phyloP scores from a whole-genome alignment of 495 filamentous ascomycete genomes.

The Elasticomyces elasticus region DNA sequence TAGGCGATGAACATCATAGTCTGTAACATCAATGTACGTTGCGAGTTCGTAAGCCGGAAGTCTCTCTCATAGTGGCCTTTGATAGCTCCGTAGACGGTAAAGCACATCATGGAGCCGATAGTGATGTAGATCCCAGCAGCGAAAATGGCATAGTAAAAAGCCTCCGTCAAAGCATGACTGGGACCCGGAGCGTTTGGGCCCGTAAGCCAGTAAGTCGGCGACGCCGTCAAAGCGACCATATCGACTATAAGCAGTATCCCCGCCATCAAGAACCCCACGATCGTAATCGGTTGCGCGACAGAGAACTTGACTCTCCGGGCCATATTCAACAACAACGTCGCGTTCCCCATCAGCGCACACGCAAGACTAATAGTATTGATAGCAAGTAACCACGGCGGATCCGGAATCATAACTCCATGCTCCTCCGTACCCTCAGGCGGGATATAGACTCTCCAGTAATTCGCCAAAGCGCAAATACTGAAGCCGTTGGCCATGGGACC shows the following conservation, averaged over 20 bases:
- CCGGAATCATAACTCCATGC: constrained; percentile 44
- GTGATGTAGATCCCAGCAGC: constrained; percentile 68
- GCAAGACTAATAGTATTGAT: constrained; percentile 66
- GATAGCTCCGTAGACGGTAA: constrained; percentile 59
- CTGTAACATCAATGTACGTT: constrained; percentile 80
- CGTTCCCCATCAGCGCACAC: constrained; percentile 61
- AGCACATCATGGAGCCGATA: constrained; percentile 56
- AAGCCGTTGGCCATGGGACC: constrained; percentile 78
- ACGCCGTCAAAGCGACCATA: constrained; percentile 41
- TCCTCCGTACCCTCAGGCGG: constrained; percentile 39
- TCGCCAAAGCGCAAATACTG: constrained; percentile 65
- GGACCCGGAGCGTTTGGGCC: background rate
- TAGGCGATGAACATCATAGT: constrained; percentile 72
- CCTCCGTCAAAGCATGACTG: constrained; percentile 52
- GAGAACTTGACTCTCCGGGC: constrained; percentile 51
- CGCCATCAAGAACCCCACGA: constrained; percentile 56
- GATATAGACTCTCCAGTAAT: constrained; percentile 60
- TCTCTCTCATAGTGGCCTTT: constrained; percentile 55
- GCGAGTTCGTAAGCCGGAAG: constrained; percentile 60
- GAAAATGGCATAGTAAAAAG: constrained; percentile 73
- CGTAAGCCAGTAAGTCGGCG: constrained; percentile 12
- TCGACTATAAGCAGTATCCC: constrained; percentile 55
- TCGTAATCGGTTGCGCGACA: constrained; percentile 55
- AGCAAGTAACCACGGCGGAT: constrained; percentile 52
- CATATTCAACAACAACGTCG: constrained; percentile 62